Evolutionary conservation across 2,329 filamentous ascomycete genomes (phyloP).

Genomic region (Claviceps fusiformis): DNA sequence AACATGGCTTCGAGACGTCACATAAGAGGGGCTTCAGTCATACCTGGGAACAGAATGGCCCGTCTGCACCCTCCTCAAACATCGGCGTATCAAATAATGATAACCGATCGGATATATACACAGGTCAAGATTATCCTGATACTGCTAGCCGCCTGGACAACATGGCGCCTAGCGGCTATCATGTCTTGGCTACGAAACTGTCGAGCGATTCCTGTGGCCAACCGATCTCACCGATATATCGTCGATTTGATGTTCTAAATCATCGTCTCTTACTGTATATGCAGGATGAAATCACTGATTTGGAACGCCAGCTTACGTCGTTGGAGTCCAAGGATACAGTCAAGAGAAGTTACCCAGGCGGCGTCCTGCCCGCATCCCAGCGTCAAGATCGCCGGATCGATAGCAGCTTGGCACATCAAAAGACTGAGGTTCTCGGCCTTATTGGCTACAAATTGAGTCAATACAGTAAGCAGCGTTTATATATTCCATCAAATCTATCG

Average conservation of each 20-base stretch:
- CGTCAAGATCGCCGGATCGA: conserved; percentile 40
- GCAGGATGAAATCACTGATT: conserved; percentile 70
- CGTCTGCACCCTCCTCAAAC: conserved; percentile 1
- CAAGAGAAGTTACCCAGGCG: conserved; percentile 25
- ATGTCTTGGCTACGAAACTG: conserved; percentile 45
- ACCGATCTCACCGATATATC: conserved; percentile 52
- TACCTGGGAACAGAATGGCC: background rate
- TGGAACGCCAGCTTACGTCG: conserved; percentile 63
- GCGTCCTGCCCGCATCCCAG: conserved; percentile 44
- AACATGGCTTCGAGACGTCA: background rate
- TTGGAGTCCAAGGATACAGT: conserved; percentile 50
- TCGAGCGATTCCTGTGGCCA: conserved; percentile 13
- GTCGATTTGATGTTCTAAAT: conserved; percentile 69
- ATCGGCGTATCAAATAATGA: conserved; percentile 1
- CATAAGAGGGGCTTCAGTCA: background rate
- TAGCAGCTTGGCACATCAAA: conserved; percentile 44
- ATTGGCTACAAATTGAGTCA: conserved; percentile 54
- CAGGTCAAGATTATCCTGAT: background rate
- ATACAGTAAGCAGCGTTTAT: conserved; percentile 39
- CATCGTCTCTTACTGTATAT: conserved; percentile 71
- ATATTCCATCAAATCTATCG: background rate
- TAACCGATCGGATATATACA: background rate
- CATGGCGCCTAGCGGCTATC: conserved; percentile 40
- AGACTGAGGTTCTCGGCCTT: conserved; percentile 45
- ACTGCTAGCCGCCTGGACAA: background rate